Percentiles rank a stretch among this genome's conserved stretches.
phyloP scores from a whole-genome alignment of 2,329 filamentous ascomycete genomes.

The Thielaviopsis ethacetica region DNA sequence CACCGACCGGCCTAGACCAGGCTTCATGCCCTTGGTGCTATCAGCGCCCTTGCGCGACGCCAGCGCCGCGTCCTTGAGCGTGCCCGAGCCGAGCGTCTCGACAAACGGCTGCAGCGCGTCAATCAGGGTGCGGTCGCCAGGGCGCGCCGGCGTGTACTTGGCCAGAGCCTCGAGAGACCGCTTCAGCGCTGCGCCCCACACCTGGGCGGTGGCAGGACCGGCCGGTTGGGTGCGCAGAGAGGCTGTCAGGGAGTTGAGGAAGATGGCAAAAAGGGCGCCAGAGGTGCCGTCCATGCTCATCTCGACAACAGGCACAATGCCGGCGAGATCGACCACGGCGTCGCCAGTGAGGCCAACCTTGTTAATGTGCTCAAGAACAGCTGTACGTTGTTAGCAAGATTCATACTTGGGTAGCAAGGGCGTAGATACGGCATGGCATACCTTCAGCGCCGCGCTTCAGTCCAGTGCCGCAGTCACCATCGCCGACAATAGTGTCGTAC shows the following conservation, averaged over 20 bases:
- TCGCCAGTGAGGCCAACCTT: constrained; percentile 32
- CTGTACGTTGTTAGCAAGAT: constrained; percentile 21
- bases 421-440: constrained; percentile 20
- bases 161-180: constrained; percentile 54
- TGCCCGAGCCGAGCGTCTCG: constrained; percentile 48
- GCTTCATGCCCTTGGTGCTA: constrained; percentile 80
- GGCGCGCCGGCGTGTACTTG: constrained; percentile 76
- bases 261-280: constrained; percentile 56
- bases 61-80: constrained; percentile 55
- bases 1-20: constrained; percentile 52
- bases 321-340: constrained; percentile 33
- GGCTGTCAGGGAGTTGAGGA: constrained; percentile 69
- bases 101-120: constrained; percentile 86
- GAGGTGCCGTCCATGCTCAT: constrained; percentile 45
- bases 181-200: constrained; percentile 50
- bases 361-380: constrained; percentile 33
- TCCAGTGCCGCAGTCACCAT: constrained; percentile 79
- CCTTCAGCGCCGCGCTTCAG: constrained; percentile 75
- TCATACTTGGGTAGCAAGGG: background rate
- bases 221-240: constrained; percentile 31
- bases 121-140: constrained; percentile 77
- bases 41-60: constrained; percentile 64
- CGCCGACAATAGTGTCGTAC: constrained; percentile 71
- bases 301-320: constrained; percentile 38
- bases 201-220: constrained; percentile 23